A percentile compares a stretch with the other conserved stretches of the same genome.
These are phyloP conservation scores for Echites panduratus DNA, from an alignment of 257 asterid genomes.

Conservation along the genomic window DNA sequence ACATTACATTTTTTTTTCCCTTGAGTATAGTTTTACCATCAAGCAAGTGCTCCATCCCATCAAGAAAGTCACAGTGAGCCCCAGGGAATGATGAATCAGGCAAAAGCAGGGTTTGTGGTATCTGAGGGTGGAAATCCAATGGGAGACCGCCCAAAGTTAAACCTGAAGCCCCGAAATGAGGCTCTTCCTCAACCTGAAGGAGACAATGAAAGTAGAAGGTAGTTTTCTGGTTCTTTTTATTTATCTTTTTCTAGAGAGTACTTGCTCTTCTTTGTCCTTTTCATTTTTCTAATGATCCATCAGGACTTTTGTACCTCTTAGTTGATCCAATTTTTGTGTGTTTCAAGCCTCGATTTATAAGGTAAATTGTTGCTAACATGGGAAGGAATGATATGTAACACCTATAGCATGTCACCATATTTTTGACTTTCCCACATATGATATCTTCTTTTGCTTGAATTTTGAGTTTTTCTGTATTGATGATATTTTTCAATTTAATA, in stretches of 20 bases:
- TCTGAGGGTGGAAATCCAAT: slow-evolving; percentile 31
- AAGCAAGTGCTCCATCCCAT: slow-evolving; percentile 30
- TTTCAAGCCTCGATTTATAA: neutral
- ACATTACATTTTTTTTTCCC: slow-evolving; percentile 11
- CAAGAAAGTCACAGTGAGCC: slow-evolving; percentile 31
- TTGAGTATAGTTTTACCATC: slow-evolving; percentile 39
- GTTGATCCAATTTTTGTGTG: neutral
- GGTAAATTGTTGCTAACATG: too few relatives aligned
- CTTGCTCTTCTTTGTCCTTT: neutral
- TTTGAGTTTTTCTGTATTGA: too few relatives aligned
- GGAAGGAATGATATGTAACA: too few relatives aligned
- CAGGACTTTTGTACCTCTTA: neutral
- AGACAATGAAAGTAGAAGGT: slow-evolving; percentile 56
- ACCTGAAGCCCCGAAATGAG: slow-evolving; percentile 64
- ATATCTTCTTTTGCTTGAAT: too few relatives aligned
- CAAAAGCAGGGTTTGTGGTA: slow-evolving; percentile 32
- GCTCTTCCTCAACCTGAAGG: slow-evolving; percentile 46
- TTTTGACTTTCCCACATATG: too few relatives aligned
- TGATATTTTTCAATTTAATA: too few relatives aligned
- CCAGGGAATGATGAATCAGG: slow-evolving; percentile 30
- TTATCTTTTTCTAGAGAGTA: neutral
- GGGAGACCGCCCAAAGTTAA: slow-evolving; percentile 62
- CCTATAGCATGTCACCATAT: too few relatives aligned
- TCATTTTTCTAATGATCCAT: neutral
- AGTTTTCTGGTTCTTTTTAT: slow-evolving; percentile 5